phyloP scores from a whole-genome alignment of 352 stramenopile species.

The Phytophthora cajani region DNA sequence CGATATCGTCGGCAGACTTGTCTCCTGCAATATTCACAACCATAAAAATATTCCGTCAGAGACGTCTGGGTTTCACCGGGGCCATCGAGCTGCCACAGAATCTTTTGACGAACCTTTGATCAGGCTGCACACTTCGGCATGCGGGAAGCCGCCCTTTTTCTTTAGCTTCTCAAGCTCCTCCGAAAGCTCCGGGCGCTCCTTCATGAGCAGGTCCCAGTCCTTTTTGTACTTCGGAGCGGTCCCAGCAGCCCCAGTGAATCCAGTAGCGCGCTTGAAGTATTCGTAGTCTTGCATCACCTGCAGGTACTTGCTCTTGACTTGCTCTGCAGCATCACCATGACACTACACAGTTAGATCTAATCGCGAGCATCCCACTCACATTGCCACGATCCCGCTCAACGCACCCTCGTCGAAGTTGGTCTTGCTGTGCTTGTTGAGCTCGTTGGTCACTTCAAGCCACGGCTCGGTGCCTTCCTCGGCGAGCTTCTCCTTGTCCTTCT shows the following conservation, averaged over 20 bases:
- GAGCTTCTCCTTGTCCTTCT: constrained; percentile 18
- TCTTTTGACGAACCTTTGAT: constrained; percentile 24
- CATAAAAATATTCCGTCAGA: background rate
- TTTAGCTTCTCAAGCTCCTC: constrained; percentile 25
- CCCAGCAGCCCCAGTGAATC: constrained; percentile 19
- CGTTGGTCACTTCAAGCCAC: constrained; percentile 26
- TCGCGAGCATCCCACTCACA: background rate
- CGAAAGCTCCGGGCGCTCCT: constrained; percentile 18
- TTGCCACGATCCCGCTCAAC: background rate
- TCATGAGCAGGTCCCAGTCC: constrained; percentile 34
- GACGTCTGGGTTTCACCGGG: background rate
- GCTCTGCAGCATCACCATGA: constrained; percentile 18
- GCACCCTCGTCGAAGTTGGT: constrained; percentile 21
- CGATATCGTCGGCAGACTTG: background rate
- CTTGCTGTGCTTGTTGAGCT: constrained; percentile 36
- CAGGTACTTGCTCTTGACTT: constrained; percentile 40
- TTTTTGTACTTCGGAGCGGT: constrained; percentile 3
- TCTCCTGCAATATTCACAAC: constrained; percentile 25
- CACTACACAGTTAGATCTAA: background rate
- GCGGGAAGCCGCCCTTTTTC: constrained; percentile 25
- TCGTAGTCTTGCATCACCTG: constrained; percentile 34
- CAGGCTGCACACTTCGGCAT: constrained; percentile 30
- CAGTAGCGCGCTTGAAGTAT: constrained; percentile 31
- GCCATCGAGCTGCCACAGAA: background rate
- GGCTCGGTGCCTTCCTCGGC: constrained; percentile 26